Evolutionary conservation across 345 rosid species (phyloP).

Genomic region (Toxicodendron radicans): DNA sequence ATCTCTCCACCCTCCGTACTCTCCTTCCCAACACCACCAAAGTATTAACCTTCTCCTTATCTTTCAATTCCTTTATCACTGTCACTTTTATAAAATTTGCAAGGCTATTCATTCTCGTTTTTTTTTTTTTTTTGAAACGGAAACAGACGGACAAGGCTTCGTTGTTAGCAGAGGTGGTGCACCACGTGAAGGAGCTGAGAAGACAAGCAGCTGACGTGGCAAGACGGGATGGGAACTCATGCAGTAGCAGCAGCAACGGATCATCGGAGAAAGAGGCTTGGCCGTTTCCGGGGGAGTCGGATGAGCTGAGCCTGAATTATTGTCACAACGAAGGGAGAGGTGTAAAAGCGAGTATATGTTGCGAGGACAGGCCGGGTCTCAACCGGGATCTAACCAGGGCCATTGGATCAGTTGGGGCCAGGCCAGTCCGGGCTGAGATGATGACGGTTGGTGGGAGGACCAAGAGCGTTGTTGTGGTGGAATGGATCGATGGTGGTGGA

Average conservation of each 20-base stretch:
- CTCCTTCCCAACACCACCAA: constrained; percentile 54
- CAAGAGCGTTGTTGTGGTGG: constrained; percentile 37
- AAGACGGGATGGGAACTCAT: constrained; percentile 10
- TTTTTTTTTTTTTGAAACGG: no score
- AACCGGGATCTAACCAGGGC: constrained; percentile 43
- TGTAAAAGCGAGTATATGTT: constrained; percentile 44
- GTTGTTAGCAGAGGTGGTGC: constrained; percentile 80
- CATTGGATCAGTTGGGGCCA: constrained; percentile 36
- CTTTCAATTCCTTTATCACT: neutral
- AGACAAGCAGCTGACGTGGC: constrained; percentile 44
- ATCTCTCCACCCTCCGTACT: constrained; percentile 59
- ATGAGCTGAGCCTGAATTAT: constrained; percentile 37
- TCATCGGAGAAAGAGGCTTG: constrained; percentile 18
- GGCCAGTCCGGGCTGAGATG: constrained; percentile 51
- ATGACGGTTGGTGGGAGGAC: constrained; percentile 56
- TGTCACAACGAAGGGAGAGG: constrained; percentile 21
- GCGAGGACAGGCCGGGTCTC: constrained; percentile 55
- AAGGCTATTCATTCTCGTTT: neutral
- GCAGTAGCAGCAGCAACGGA: constrained; percentile 16
- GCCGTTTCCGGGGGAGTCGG: constrained; percentile 44
- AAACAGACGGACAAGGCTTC: constrained; percentile 79
- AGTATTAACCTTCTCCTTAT: constrained; percentile 19
- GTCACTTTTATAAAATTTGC: neutral
- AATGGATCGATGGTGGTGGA: constrained; percentile 33
- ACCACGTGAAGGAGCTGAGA: constrained; percentile 55